These are phyloP conservation scores for Thelonectria discophora DNA, from an alignment of 2,329 filamentous ascomycete species.

Conservation along the genomic window DNA sequence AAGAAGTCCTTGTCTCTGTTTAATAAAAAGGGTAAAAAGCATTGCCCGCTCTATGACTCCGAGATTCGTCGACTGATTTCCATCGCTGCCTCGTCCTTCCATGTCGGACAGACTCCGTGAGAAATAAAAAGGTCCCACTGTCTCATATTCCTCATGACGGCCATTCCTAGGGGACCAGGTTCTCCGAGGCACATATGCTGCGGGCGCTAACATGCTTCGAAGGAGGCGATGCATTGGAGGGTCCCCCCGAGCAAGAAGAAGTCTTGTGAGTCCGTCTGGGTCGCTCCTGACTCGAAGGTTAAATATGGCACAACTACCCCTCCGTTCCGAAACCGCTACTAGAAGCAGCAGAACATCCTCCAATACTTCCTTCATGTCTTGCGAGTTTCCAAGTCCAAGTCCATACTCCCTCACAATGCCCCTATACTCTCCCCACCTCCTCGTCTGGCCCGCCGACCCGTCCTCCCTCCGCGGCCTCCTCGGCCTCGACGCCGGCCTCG, in stretches of 20 bases:
- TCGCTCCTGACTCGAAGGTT: constrained; percentile 21
- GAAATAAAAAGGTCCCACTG: too few species aligned
- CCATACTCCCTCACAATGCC: constrained; percentile 12
- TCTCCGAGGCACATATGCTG: background rate
- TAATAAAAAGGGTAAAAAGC: too few species aligned
- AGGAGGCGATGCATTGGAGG: background rate
- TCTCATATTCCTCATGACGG: too few species aligned
- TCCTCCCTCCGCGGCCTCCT: constrained; percentile 19
- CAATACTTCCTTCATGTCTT: background rate
- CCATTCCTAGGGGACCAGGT: constrained; percentile 19
- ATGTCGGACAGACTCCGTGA: too few species aligned
- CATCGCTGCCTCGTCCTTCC: too few species aligned
- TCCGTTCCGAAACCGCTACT: constrained; percentile 6
- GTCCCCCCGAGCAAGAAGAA: background rate
- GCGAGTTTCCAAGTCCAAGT: background rate
- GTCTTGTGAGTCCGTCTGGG: constrained; percentile 10
- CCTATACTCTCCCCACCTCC: background rate
- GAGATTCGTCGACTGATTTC: too few species aligned
- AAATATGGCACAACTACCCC: constrained; percentile 27
- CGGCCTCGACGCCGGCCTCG: background rate
- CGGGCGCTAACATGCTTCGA: background rate
- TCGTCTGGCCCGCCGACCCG: constrained; percentile 16
- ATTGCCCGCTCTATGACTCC: too few species aligned
- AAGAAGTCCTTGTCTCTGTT: too few species aligned
- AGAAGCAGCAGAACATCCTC: constrained; percentile 35